Percentiles rank a stretch among this genome's conserved stretches.
Conservation (phyloP, 306 rosid genomes). For the Abrus precatorius region DNA sequence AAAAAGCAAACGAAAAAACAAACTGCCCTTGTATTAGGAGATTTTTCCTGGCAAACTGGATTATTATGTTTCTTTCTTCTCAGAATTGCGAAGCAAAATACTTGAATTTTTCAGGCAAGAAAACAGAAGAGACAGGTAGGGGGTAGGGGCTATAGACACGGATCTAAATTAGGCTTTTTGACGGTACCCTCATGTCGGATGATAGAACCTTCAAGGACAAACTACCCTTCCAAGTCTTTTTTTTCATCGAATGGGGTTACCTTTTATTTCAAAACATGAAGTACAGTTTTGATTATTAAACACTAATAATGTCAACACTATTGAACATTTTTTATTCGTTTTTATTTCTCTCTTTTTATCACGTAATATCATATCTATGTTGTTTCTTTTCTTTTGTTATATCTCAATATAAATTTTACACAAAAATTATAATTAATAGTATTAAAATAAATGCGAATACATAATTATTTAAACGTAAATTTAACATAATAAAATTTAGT, state of each 20-base stretch:
- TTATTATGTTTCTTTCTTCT: neutral
- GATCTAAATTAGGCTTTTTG: neutral
- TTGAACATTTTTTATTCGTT: no score
- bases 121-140: neutral
- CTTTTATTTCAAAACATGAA: neutral
- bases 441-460: no score
- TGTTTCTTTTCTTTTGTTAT: no score
- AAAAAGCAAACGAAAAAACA: no score
- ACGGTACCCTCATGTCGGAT: slow-evolving; percentile 22
- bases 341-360: no score
- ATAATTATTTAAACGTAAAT: no score
- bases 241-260: neutral
- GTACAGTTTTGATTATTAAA: neutral
- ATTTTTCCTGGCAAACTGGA: neutral
- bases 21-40: neutral
- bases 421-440: no score
- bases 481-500: no score
- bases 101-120: neutral
- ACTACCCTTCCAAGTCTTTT: neutral
- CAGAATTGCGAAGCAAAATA: neutral
- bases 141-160: neutral
- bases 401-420: no score
- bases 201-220: neutral
- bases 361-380: no score
- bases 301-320: no score